Base-by-base conservation (phyloP, 1,284 basidiomycete genomes). In the Phellopilus nigrolimitatus region DNA sequence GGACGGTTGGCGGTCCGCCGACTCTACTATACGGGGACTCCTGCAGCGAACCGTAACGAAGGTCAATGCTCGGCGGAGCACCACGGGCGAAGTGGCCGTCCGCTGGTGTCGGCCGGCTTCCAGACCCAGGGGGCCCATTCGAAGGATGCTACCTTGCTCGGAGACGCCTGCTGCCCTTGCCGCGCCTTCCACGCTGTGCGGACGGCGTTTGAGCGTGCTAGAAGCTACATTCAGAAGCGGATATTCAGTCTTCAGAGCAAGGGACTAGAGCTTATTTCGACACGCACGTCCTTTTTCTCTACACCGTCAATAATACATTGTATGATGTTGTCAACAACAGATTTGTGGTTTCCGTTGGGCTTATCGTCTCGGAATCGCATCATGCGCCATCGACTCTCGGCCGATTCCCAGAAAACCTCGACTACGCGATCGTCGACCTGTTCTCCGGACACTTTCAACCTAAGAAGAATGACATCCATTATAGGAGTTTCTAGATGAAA, bases 291-390 rank as follows among this genome's bases (percentile, higher is more conserved):
- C 25, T 89, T 81, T 62, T 88, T 86, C 62, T 95, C 91, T 27
- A 97, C 91, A 3, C 94, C 94, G 64, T 97, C 94, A 33, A 80
- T 78, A 57, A 95, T 97, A 61, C 84, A 93, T 57, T 84, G 74
- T 47, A 95, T 80, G 61, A 97, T 91, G 59, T 86, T 89, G 50
- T 87, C 80, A 39, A 97, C 91, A 49, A 92, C 83, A 34, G 69
- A 76, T 53, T 77, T 79, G 67, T 91, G 91, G 68, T 97, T 97
- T 25, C 89, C 94, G 59, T 92, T 71, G 3, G 80, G 86, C 66
- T 97, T 97, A 69, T 97, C 94, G 62, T 95, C 83, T 60, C 95
- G 71, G 66, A 95, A 94, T 34, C 95, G 81, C 79, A 97, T 82
- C 78, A 92, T 84, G 49, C 82, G 82, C 93, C 94, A 97, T 46